Base-by-base conservation (phyloP, 2,329 filamentous ascomycete species). In the Esteya vermicola region DNA sequence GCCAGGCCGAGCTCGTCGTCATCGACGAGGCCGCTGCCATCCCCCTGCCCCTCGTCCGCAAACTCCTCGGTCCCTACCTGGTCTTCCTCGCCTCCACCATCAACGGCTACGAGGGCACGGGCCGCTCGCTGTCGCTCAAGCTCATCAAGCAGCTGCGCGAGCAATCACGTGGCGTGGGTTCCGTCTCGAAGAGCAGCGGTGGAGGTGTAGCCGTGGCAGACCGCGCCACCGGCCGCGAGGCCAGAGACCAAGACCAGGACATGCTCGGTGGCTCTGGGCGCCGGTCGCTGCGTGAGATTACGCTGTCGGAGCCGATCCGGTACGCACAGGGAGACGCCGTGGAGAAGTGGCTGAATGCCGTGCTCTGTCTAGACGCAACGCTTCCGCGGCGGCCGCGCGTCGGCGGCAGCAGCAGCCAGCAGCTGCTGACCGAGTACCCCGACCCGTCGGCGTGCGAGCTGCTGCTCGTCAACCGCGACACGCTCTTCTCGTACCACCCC, bases 21-120 rank as follows among this genome's bases (percentile, higher is more conserved):
- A 96, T 98, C 47, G 91, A 98, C 59, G 91, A 98, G 61, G 91
- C 91, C 14, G 91, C 91, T 12, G 93, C 93, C 2, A 98, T 98
- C 46, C 91, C 93, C 12, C 62, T 98, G 10, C 91, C 91, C 1
- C 65, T 96, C 3, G 91, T 98, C 8, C 74, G 81, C 50, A 95
- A 95, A 61, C 69, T 98, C 31, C 88, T 98, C 75, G 91, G 91
- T 0, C 89, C 89, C 13, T 98, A 98, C 59, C 68, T 98, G 28
- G 86, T 96, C 9, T 98, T 98, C 61, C 96, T 98, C 91, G 86
- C 93, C 1, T 98, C 91, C 1, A 98, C 91, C 2, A 95, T 98
- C 63, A 96, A 96, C 55, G 91, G 91, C 43, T 98, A 98, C 57
- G 91, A 98, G 64, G 91, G 91, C 42, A 98, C 91, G 7, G 91